phyloP scores from a whole-genome alignment of 345 rosid species.

The Noccaea bulbosa region DNA sequence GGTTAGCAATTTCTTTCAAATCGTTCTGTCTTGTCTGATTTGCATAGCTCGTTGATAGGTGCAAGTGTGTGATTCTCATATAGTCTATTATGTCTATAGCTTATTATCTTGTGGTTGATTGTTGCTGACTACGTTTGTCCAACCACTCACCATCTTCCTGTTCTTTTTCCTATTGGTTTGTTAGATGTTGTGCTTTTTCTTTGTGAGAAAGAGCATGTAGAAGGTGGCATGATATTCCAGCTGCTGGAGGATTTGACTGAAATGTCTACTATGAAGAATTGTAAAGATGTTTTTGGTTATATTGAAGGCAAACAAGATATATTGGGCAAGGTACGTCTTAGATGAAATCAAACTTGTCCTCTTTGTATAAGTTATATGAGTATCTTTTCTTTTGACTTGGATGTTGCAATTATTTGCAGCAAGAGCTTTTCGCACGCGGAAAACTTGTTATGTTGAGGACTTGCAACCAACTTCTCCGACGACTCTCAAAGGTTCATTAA shows the following conservation, averaged over 20 bases:
- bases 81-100: not conserved
- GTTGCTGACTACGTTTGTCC: not conserved
- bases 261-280: conserved; percentile 96
- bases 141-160: conserved; percentile 11
- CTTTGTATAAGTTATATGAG: conserved; percentile 14
- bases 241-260: conserved; percentile 95
- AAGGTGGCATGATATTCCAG: conserved; percentile 99
- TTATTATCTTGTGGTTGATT: conserved; percentile 5
- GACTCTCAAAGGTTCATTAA: conserved; percentile 79
- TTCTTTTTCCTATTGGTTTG: conserved; percentile 17
- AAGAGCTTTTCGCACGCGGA: conserved; percentile 99
- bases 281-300: conserved; percentile 90
- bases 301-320: conserved; percentile 94
- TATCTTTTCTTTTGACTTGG: conserved; percentile 30
- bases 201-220: conserved; percentile 96
- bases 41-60: conserved; percentile 11
- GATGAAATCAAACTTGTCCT: not conserved
- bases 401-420: conserved; percentile 52
- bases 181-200: conserved; percentile 89
- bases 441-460: conserved; percentile 99
- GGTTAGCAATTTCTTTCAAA: conserved; percentile 53
- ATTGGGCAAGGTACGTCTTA: conserved; percentile 73
- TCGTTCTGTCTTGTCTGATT: conserved; percentile 11
- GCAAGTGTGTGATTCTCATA: conserved; percentile 24
- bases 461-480: conserved; percentile 98